Evolutionary conservation across 176 grass and related monocot genomes (phyloP), one percentile per base, ranked within the genome.

Genomic region (Musa acuminata): DNA sequence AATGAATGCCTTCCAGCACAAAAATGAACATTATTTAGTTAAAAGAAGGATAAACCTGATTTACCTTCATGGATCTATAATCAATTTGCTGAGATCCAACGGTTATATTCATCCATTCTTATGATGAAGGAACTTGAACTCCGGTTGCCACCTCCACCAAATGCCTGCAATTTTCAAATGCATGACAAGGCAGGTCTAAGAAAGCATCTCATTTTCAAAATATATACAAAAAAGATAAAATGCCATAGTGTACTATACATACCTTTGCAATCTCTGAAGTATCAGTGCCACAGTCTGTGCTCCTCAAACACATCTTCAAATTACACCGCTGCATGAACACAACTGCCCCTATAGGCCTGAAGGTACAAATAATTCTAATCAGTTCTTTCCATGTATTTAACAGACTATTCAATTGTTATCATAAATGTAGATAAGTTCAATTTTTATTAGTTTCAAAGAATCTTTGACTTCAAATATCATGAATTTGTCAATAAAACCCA

Each of bases 21-120:
- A 43, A 43, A 43, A 43, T 43, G 3, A 43, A 43, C 35, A 43
- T 4, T 43, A 43, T 43, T 43, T 43, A 43, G 35, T 43, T 43
- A 43, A 5, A 43, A 43, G 35, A 43, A 43, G 35, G 35, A 43
- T 43, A 43, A 6, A 43, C 43, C 67, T 70, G 43, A 70, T 51
- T 16, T 16, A 57, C 72, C 72, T 58, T 74, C 9, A 24, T 29
- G 24, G 8, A 21, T 1, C 27, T 57, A 55, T 84, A 19, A 73
- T 59, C 65, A 73, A 62, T 90, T 88, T 62, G 77, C 81, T 25
- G 81, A 81, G 59, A 82, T 82, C 94, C 90, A 98, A 53, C 66
- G 29, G 25, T 93, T 98, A 80, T 89, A 94, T 16, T 94, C 95
- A 3, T 91, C 90, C 95, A 98, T 93, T 85, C 78, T 98, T 81